Conservation (phyloP, 1,139 yeast species). For the Kodamaea derodonti region DNA sequence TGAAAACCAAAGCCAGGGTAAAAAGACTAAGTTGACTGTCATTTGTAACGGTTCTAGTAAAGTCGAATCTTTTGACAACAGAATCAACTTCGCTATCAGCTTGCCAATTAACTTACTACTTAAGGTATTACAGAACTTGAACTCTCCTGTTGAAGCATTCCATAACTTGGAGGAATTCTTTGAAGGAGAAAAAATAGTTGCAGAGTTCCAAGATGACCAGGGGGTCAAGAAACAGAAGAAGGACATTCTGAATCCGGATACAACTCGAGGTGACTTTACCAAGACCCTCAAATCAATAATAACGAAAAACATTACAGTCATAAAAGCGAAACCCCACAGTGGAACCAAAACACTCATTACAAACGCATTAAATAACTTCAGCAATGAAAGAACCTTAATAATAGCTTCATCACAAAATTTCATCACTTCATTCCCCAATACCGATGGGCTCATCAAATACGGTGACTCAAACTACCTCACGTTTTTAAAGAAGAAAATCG, state of each 20-base stretch:
- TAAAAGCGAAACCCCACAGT: constrained; percentile 1
- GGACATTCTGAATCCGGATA: background rate
- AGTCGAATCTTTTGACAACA: constrained; percentile 9
- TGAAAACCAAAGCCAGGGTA: background rate
- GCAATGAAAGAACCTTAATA: constrained; percentile 16
- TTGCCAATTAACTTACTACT: background rate
- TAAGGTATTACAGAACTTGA: background rate
- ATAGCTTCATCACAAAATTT: constrained; percentile 7
- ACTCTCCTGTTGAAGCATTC: background rate
- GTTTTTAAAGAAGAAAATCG: constrained; percentile 1
- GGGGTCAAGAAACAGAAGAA: background rate
- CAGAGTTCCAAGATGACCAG: background rate
- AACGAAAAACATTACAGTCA: constrained; percentile 4
- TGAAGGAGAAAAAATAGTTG: background rate
- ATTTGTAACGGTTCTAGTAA: constrained; percentile 6
- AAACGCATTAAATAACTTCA: constrained; percentile 1
- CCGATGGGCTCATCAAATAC: constrained; percentile 3
- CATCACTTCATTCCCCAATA: constrained; percentile 1
- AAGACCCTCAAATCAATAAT: constrained; percentile 2
- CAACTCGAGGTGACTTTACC: too few relatives aligned
- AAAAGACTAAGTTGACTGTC: constrained; percentile 4
- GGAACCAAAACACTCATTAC: constrained; percentile 4
- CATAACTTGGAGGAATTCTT: constrained; percentile 1
- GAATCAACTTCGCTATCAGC: constrained; percentile 7
- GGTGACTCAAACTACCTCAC: constrained; percentile 4